Percentiles rank a stretch among this genome's conserved stretches.
phyloP scores from a whole-genome alignment of 1,284 basidiomycete genomes.

The Apiotrichum brassicae region DNA sequence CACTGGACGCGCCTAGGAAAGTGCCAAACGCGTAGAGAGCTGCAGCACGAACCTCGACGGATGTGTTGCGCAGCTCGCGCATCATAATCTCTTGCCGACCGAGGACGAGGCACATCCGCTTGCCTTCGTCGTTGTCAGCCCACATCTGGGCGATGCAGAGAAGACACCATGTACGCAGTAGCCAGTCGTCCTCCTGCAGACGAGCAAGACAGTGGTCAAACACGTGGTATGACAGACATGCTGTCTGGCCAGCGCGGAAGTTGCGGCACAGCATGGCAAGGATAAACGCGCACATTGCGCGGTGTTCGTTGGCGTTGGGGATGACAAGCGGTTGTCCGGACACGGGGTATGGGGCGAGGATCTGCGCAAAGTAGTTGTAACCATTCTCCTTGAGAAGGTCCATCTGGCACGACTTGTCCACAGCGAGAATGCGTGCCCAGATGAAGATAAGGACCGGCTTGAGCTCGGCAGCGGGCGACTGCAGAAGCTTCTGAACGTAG shows the following conservation, averaged over 20 bases:
- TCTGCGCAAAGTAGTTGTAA: slow-evolving; percentile 79
- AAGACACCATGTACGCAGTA: slow-evolving; percentile 89
- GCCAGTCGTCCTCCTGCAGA: slow-evolving; percentile 77
- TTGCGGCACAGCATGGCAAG: slow-evolving; percentile 87
- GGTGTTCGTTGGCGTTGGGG: slow-evolving; percentile 91
- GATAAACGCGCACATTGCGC: slow-evolving; percentile 98
- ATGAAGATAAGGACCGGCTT: slow-evolving; percentile 99
- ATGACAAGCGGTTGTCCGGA: slow-evolving; percentile 52
- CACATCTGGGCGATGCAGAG: slow-evolving; percentile 93
- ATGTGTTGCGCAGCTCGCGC: slow-evolving; percentile 73
- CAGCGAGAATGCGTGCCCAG: slow-evolving; percentile 94
- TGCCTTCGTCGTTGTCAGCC: slow-evolving; percentile 85
- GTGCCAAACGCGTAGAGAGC: slow-evolving; percentile 89
- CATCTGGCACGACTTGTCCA: slow-evolving; percentile 85
- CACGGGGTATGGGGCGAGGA: slow-evolving; percentile 55
- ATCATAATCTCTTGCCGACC: slow-evolving; percentile 77
- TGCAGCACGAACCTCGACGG: slow-evolving; percentile 87
- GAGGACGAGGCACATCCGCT: slow-evolving; percentile 72
- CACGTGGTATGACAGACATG: slow-evolving; percentile 76
- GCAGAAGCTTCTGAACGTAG: slow-evolving; percentile 92
- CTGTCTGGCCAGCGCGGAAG: slow-evolving; percentile 76
- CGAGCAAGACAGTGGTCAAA: slow-evolving; percentile 85
- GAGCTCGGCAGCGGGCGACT: slow-evolving; percentile 88
- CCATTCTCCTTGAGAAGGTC: slow-evolving; percentile 82
- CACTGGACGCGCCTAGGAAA: slow-evolving; percentile 81